Conservation (phyloP, 805 yeast species). For the Yamadazyma paraphyllophila region DNA sequence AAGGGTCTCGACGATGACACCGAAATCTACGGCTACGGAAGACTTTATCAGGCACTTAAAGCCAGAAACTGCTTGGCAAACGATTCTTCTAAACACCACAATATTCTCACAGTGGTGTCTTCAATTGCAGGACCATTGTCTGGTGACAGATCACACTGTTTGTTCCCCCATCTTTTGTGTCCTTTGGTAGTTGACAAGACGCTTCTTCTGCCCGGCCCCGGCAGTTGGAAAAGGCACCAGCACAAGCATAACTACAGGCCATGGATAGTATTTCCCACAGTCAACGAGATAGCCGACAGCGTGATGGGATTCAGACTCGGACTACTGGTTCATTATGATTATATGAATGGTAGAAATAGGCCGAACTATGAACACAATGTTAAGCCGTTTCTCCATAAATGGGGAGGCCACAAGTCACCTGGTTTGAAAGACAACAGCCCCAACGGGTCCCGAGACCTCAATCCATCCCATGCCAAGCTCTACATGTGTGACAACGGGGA, state of each 20-base stretch:
- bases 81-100: conserved; percentile 15
- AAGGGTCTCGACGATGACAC: conserved; percentile 11
- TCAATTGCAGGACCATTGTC: conserved; percentile 47
- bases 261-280: conserved; percentile 45
- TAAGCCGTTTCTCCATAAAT: conserved; percentile 41
- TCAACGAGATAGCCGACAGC: conserved; percentile 36
- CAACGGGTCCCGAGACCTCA: conserved; percentile 33
- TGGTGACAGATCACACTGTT: conserved; percentile 27
- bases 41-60: conserved; percentile 39
- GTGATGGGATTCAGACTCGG: conserved; percentile 50
- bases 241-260: conserved; percentile 27
- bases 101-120: conserved; percentile 46
- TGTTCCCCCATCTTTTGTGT: conserved; percentile 47
- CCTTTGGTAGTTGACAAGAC: conserved; percentile 34
- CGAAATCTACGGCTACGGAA: conserved; percentile 49
- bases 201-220: conserved; percentile 26
- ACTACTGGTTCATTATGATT: conserved; percentile 47
- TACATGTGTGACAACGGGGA: conserved; percentile 55
- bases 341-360: conserved; percentile 16
- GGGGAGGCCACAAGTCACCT: no score
- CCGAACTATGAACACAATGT: conserved; percentile 33
- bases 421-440: no score
- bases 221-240: conserved; percentile 21
- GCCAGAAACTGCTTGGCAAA: conserved; percentile 29
- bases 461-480: conserved; percentile 69